A percentile compares a stretch with the other conserved stretches of the same genome.
phyloP scores from a whole-genome alignment of 2,329 filamentous ascomycete genomes.

The Paecilomyces formosus region DNA sequence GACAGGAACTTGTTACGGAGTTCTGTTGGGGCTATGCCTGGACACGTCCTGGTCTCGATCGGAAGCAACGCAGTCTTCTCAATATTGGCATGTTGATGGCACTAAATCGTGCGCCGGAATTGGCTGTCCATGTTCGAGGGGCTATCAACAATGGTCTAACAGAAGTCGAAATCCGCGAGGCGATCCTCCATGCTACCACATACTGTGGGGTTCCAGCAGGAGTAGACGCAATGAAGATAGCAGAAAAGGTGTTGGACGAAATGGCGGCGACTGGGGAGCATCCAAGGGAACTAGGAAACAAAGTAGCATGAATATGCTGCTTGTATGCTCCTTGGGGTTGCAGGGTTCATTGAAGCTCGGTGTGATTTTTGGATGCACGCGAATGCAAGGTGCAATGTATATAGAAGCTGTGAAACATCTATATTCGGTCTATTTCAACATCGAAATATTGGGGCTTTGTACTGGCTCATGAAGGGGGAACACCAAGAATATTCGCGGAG shows the following conservation, averaged over 20 bases:
- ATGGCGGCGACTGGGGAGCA: conserved; percentile 16
- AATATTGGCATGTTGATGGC: conserved; percentile 55
- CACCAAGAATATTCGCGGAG: too few species aligned
- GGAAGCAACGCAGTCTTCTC: background rate
- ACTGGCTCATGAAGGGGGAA: too few species aligned
- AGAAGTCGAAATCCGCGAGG: conserved; percentile 50
- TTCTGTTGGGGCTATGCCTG: conserved; percentile 1
- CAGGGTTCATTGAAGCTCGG: too few species aligned
- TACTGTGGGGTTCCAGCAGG: conserved; percentile 41
- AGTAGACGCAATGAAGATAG: conserved; percentile 31
- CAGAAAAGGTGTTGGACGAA: conserved; percentile 20
- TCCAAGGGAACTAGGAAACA: conserved; percentile 18
- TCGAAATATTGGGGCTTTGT: too few species aligned
- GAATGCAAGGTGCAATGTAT: too few species aligned
- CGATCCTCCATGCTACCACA: conserved; percentile 18
- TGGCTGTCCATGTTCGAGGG: conserved; percentile 52
- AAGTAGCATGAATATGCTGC: too few species aligned
- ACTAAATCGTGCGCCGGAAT: conserved; percentile 49
- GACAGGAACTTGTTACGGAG: background rate
- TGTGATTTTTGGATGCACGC: too few species aligned
- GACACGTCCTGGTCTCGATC: background rate
- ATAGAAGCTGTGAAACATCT: too few species aligned
- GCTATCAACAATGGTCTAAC: conserved; percentile 53
- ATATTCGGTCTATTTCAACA: too few species aligned
- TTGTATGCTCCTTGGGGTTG: too few species aligned